phyloP scores from a whole-genome alignment of 257 asterid genomes.

The Salvia rosmarinus region DNA sequence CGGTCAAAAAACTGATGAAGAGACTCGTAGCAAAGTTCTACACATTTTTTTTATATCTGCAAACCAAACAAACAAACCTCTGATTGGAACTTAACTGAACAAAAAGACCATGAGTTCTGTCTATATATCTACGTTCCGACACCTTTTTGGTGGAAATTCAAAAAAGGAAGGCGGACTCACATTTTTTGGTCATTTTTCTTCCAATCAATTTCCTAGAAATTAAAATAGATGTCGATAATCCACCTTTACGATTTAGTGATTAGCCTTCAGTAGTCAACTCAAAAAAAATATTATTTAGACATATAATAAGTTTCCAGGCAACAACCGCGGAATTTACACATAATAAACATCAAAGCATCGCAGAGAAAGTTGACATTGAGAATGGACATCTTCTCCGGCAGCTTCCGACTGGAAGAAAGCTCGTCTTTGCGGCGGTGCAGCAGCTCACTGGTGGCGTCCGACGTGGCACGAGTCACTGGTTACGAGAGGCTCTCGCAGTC shows the following conservation, averaged over 20 bases:
- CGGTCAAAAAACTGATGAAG: not conserved
- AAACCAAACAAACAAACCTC: slow-evolving; percentile 21
- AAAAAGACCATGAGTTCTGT: not conserved
- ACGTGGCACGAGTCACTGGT: slow-evolving; percentile 18
- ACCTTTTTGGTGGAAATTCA: not conserved
- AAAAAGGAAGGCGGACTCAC: not conserved
- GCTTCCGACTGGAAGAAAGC: slow-evolving; percentile 30
- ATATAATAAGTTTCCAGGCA: too few relatives aligned
- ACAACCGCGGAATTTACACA: not conserved
- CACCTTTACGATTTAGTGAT: too few relatives aligned
- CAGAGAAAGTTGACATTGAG: not conserved
- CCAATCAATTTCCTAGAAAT: too few relatives aligned
- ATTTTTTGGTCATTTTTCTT: too few relatives aligned
- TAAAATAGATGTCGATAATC: too few relatives aligned
- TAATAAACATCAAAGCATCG: not conserved
- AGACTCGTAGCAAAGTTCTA: not conserved
- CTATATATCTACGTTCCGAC: too few relatives aligned
- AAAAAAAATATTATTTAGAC: too few relatives aligned
- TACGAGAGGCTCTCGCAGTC: slow-evolving; percentile 41
- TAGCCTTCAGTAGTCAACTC: too few relatives aligned
- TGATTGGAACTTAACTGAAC: not conserved
- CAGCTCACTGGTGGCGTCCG: slow-evolving; percentile 33
- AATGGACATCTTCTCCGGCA: slow-evolving; percentile 29
- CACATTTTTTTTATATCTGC: not conserved
- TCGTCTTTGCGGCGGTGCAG: slow-evolving; percentile 21